These are phyloP conservation scores for Pichia deserticola DNA, from an alignment of 805 yeast species.

Conservation along the genomic window DNA sequence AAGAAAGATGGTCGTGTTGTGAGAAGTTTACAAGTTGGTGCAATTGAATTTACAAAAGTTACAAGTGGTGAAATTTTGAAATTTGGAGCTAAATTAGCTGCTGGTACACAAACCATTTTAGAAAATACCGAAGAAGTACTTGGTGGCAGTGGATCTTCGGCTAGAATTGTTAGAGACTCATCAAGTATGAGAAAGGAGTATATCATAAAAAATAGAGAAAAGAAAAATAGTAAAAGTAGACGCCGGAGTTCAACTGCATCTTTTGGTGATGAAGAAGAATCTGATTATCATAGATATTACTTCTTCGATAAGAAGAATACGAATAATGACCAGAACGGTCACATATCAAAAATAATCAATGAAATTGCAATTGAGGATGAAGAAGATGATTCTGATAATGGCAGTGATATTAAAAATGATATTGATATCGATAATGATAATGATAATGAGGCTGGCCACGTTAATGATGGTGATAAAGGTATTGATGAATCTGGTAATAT, in stretches of 20 bases:
- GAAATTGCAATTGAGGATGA: conserved; percentile 17
- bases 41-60: conserved; percentile 61
- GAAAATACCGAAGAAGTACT: conserved; percentile 74
- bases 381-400: conserved; percentile 23
- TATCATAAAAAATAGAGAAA: conserved; percentile 2
- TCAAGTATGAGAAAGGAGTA: background rate
- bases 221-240: conserved; percentile 10
- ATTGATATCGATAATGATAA: conserved; percentile 23
- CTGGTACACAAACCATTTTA: conserved; percentile 76
- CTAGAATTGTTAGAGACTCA: conserved; percentile 15
- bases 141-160: conserved; percentile 65
- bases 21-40: conserved; percentile 69
- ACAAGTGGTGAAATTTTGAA: conserved; percentile 76
- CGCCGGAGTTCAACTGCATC: conserved; percentile 21
- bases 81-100: conserved; percentile 76
- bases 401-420: conserved; percentile 22
- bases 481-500: too few relatives aligned
- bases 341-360: background rate
- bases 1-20: conserved; percentile 62
- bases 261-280: conserved; percentile 22
- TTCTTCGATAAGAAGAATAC: background rate
- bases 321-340: background rate
- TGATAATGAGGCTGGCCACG: conserved; percentile 20
- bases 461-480: background rate
- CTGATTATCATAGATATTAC: conserved; percentile 7